Base-by-base conservation (phyloP, 768 basidiomycete species). In the Boletales sp. region DNA sequence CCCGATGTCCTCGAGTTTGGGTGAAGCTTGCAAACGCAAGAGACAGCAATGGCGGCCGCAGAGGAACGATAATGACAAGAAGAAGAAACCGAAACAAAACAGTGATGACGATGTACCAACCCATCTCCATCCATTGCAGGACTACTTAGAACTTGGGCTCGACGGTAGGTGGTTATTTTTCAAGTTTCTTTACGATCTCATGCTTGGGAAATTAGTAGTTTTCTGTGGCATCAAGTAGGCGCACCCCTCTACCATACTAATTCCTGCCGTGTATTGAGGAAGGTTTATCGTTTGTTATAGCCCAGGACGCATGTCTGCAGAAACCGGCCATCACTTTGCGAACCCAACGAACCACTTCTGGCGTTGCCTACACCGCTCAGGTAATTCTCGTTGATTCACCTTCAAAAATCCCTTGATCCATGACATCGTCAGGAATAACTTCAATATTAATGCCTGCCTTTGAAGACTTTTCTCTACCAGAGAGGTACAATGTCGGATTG, bases 161-260 rank as follows among this genome's bases (percentile, higher is more conserved):
- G 83, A 88, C 46, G 74, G 87, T 88, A 57, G 40, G 72, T 56
- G 34, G 17, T 41, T n/a, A 19, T 33, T 25, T 9, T 12, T 34
- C 46, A 34, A 0, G 7, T 18, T 4, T 18, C 9, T 17, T 32
- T 41, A 36, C 15, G 17, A 18, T 17, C 48, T 45, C 15, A 37
- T 18, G 4, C 40, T 21, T 44, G 39, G 6, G 19, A n/a, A 30
- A 15, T 7, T 25, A 92, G 89, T 92, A 19, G 56, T 91, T 13
- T 90, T 93, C 56, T 91, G 88, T 59, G 90, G 91, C 8, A 90
- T 93, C 43, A 94, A 91, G 90, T 90, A 54, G 47, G 75, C 25
- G 4, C 25, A 28, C 6, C 3, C 25, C 25, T 28, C 25, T 54
- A 14, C n/a, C 8, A 41, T 32, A 7, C 15, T 5, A 8, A 8